Base-by-base conservation (phyloP, 2,329 filamentous ascomycete genomes). In the Alternaria longipes region DNA sequence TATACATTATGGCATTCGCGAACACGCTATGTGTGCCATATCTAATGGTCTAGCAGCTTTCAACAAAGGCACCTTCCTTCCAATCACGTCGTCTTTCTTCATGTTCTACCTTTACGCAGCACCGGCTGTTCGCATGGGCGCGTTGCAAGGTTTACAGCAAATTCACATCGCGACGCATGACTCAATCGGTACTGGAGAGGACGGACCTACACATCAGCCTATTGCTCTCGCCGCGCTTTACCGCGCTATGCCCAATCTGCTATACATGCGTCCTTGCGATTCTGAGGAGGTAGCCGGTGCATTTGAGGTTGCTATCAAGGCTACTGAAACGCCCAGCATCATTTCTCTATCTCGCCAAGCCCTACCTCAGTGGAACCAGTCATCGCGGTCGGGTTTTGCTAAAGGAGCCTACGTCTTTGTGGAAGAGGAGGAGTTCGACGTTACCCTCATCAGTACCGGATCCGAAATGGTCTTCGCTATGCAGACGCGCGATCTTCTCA, bases 101-200 rank as follows among this genome's bases (percentile, higher is more conserved):
- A 88, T 89, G 84, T 89, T 89, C 74, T 88, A 88, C 66, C 76
- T 85, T 8, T 84, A 86, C 61, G 86, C 86, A 12, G 86, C 86
- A 0, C 83, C 85, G 0, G 86, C 82, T 9, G 82, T 89, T 2
- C 84, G 87, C 12, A 89, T 89, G 86, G 86, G 85, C 8, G 86
- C 86, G 4, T 79, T 88, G 1, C 83, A 86, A 52, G 72, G 81
- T 30, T 81, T 89, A 3, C 84, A 86, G 53, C 78, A 81, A 28
- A 88, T 89, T 52, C 87, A 89, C 67, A 80, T 85, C 36, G 87
- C 86, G 2, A 89, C 87, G 0, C 87, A 89, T 32, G 86, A 89
- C 47, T 51, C 53, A 84, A 75, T 76, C 28, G 87, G 84, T 26
- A 85, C 81, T 34, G 56, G 87, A 2, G 83, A 89, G 65, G 84